phyloP scores from a whole-genome alignment of 148 eudicot genomes.

The Mesembryanthemum crystallinum region DNA sequence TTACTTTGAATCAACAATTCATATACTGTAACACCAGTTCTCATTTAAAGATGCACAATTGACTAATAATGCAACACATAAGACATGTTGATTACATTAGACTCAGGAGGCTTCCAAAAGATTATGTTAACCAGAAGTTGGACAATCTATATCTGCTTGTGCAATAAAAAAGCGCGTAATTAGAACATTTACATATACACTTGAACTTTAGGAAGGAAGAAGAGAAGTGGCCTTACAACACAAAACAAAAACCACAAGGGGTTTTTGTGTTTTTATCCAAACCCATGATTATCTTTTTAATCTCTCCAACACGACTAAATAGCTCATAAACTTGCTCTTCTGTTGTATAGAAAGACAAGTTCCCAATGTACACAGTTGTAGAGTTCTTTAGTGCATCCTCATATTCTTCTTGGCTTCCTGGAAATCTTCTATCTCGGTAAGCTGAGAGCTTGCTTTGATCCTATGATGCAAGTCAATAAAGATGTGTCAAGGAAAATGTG shows the following conservation, averaged over 20 bases:
- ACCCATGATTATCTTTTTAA: constrained; percentile 93
- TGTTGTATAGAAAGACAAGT: constrained; percentile 96
- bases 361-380: constrained; percentile 77
- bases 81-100: not conserved
- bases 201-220: not conserved
- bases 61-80: not conserved
- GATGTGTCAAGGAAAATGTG: not conserved
- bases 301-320: constrained; percentile 86
- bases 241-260: constrained; percentile 95
- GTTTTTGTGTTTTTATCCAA: constrained; percentile 95
- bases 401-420: constrained; percentile 83
- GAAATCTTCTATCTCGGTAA: constrained; percentile 90
- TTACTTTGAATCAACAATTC: not conserved
- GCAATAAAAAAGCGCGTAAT: not conserved
- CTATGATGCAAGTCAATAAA: constrained; percentile 18
- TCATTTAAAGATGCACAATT: not conserved
- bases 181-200: not conserved
- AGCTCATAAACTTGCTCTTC: constrained; percentile 97
- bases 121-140: not conserved
- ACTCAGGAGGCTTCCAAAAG: not conserved
- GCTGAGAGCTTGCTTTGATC: constrained; percentile 65
- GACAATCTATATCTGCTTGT: not conserved
- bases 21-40: not conserved
- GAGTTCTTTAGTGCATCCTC: constrained; percentile 80
- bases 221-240: constrained; percentile 50